A percentile compares a stretch with the other conserved stretches of the same genome.
phyloP scores from a whole-genome alignment of 305 asterid species.

The Rubia peregrina region DNA sequence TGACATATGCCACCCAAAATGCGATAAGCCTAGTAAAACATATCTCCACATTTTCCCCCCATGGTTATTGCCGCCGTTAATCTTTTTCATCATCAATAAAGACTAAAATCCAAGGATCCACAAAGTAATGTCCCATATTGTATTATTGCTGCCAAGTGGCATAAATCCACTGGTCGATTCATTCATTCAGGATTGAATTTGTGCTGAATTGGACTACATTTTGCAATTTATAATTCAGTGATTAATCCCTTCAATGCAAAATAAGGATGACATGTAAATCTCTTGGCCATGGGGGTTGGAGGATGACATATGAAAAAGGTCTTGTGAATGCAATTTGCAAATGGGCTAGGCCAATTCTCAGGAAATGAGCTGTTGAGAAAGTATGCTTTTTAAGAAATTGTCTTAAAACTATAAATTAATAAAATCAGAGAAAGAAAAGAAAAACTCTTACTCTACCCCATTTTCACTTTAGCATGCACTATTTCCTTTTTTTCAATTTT shows the following conservation, averaged over 20 bases:
- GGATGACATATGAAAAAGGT: conserved; percentile 10
- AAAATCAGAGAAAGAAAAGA: not conserved
- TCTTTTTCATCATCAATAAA: conserved; percentile 3
- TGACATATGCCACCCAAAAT: conserved; percentile 18
- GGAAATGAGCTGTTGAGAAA: not conserved
- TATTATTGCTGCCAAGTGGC: conserved; percentile 18
- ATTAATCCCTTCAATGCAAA: not conserved
- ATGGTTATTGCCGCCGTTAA: conserved; percentile 4
- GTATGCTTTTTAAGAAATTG: conserved; percentile 5
- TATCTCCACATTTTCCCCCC: conserved; percentile 8
- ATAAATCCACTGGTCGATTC: not conserved
- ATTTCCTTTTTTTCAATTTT: not conserved
- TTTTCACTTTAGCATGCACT: conserved; percentile 1
- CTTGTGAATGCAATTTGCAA: conserved; percentile 5
- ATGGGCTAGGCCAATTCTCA: not conserved
- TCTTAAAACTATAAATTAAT: not conserved
- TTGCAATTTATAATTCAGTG: not conserved
- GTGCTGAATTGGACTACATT: conserved; percentile 16
- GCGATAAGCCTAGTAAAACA: conserved; percentile 17
- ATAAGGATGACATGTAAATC: conserved; percentile 11
- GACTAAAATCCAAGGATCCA: conserved; percentile 7
- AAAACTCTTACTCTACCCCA: not conserved
- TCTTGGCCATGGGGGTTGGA: conserved; percentile 14
- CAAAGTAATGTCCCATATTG: conserved; percentile 6
- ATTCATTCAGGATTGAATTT: conserved; percentile 10